phyloP scores from a whole-genome alignment of 2,329 filamentous ascomycete species.

The Sporothrix inflata region DNA sequence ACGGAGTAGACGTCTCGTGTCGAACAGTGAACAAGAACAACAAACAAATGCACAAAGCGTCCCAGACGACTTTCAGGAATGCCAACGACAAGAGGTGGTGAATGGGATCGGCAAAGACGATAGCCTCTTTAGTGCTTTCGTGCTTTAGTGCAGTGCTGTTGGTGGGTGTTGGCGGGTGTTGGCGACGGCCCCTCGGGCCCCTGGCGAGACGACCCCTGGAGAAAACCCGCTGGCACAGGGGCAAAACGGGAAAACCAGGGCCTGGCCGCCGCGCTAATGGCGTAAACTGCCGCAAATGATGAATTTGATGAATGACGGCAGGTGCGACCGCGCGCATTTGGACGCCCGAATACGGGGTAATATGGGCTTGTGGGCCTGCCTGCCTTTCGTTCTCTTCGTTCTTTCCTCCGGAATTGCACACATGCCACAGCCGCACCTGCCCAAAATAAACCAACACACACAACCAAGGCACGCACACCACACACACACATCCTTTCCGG shows the following conservation, averaged over 20 bases:
- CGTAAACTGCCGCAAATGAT: conserved; percentile 25
- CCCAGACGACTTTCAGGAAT: neutral
- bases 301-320: neutral
- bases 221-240: neutral
- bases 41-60: neutral
- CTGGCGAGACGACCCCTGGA: neutral
- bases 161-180: neutral
- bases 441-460: conserved; percentile 21
- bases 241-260: neutral
- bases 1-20: no score
- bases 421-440: conserved; percentile 27
- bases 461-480: neutral
- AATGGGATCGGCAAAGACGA: neutral
- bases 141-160: neutral
- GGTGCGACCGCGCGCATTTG: neutral
- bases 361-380: neutral
- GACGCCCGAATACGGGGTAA: neutral
- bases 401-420: conserved; percentile 19
- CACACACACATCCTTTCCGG: neutral
- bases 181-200: neutral
- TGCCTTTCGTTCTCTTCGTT: neutral
- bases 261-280: conserved; percentile 13
- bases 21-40: neutral
- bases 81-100: neutral
- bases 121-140: neutral